Conservation (phyloP, 2,329 filamentous ascomycete genomes). For the Penicillium freii region DNA sequence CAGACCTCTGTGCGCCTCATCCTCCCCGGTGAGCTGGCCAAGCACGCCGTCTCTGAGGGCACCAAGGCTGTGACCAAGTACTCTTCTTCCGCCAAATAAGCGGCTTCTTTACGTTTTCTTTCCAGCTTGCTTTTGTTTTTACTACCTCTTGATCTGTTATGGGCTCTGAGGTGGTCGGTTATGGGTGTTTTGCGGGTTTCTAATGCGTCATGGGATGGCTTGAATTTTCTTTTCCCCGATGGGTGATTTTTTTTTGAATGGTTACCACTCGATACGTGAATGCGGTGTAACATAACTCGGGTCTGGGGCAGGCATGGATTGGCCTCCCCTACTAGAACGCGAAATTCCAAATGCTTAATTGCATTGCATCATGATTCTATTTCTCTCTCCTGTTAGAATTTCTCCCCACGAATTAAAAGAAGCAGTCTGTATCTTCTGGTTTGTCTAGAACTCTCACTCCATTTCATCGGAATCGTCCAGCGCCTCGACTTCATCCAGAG, state of each 20-base stretch:
- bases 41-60: conserved; percentile 98
- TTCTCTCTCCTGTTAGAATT: neutral
- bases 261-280: conserved; percentile 42
- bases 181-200: conserved; percentile 47
- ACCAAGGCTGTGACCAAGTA: conserved; percentile 99
- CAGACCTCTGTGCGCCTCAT: conserved; percentile 98
- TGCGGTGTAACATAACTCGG: conserved; percentile 49
- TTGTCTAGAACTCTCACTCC: conserved; percentile 1
- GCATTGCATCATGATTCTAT: conserved; percentile 24
- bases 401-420: neutral
- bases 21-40: conserved; percentile 96
- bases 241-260: conserved; percentile 44
- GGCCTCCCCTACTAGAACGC: conserved; percentile 37
- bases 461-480: conserved; percentile 66
- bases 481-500: conserved; percentile 85
- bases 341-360: conserved; percentile 36
- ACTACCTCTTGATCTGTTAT: conserved; percentile 43
- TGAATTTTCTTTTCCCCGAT: conserved; percentile 42
- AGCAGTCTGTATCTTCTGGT: neutral
- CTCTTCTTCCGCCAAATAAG: conserved; percentile 98
- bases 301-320: conserved; percentile 35
- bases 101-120: conserved; percentile 57
- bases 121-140: conserved; percentile 44
- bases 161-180: conserved; percentile 46
- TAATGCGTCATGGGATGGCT: conserved; percentile 52